Percentiles rank a stretch among this genome's conserved stretches.
phyloP scores from a whole-genome alignment of 148 eudicot genomes.

The Bassia scoparia region DNA sequence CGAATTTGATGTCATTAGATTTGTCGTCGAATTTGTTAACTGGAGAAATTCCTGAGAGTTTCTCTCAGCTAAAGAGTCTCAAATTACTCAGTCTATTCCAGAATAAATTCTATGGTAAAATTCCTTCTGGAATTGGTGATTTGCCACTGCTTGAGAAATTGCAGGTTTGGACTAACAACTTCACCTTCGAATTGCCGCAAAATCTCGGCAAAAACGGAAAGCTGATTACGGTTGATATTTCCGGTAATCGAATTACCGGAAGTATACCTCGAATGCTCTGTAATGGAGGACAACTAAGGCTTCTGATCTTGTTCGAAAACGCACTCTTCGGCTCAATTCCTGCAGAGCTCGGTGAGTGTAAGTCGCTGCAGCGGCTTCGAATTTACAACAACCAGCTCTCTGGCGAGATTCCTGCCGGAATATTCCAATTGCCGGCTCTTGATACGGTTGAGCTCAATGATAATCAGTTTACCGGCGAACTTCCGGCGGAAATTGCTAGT shows the following conservation, averaged over 20 bases:
- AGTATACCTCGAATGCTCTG: slow-evolving; percentile 35
- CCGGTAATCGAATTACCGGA: slow-evolving; percentile 45
- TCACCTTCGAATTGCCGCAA: slow-evolving; percentile 40
- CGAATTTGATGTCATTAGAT: slow-evolving; percentile 42
- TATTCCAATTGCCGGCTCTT: slow-evolving; percentile 32
- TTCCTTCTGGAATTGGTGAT: slow-evolving; percentile 46
- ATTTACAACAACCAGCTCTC: slow-evolving; percentile 32
- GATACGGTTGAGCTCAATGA: slow-evolving; percentile 34
- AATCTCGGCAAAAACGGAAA: slow-evolving; percentile 40
- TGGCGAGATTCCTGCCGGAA: slow-evolving; percentile 40
- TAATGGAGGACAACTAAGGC: slow-evolving; percentile 29
- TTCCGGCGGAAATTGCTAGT: slow-evolving; percentile 36
- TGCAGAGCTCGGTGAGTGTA: slow-evolving; percentile 40
- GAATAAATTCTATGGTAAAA: slow-evolving; percentile 44
- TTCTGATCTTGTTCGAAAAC: slow-evolving; percentile 36
- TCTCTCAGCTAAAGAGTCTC: slow-evolving; percentile 36
- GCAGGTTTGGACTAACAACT: slow-evolving; percentile 43
- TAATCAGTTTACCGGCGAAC: slow-evolving; percentile 44
- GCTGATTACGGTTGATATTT: slow-evolving; percentile 28
- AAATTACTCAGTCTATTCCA: slow-evolving; percentile 42
- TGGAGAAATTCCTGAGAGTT: slow-evolving; percentile 50
- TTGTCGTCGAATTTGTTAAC: slow-evolving; percentile 41
- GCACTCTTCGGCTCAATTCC: slow-evolving; percentile 39
- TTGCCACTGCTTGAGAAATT: slow-evolving; percentile 45
- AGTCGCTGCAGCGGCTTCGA: slow-evolving; percentile 34